phyloP scores from a whole-genome alignment of 768 basidiomycete species.

The Serendipita vermifera region DNA sequence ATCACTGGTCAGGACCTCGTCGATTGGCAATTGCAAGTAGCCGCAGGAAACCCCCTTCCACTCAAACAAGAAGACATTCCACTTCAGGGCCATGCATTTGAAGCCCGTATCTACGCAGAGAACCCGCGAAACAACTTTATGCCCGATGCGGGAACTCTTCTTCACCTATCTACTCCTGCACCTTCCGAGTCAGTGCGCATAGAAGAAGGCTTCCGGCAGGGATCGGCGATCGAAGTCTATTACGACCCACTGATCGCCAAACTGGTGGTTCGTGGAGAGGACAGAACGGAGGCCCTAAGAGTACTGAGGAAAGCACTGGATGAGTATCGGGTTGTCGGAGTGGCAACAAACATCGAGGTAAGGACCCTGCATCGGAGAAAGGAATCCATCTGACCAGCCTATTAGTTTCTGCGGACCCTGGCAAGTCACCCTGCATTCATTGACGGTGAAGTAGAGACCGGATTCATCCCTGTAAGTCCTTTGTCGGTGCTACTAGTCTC shows the following conservation, averaged over 20 bases:
- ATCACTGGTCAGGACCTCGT: conserved; percentile 88
- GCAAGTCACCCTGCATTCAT: conserved; percentile 70
- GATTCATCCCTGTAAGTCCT: conserved; percentile 67
- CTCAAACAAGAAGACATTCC: conserved; percentile 66
- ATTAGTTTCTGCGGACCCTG: conserved; percentile 53
- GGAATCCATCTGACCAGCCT: not conserved
- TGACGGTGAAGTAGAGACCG: conserved; percentile 72
- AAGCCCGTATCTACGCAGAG: conserved; percentile 92
- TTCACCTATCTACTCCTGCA: conserved; percentile 68
- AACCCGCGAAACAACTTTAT: conserved; percentile 88
- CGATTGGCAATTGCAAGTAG: conserved; percentile 88
- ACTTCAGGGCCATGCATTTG: conserved; percentile 84
- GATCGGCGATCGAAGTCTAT: conserved; percentile 71
- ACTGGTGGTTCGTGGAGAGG: conserved; percentile 75
- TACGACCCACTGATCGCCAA: conserved; percentile 92
- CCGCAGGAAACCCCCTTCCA: conserved; percentile 76
- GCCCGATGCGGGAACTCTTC: conserved; percentile 73
- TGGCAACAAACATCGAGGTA: conserved; percentile 73
- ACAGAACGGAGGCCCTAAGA: conserved; percentile 72
- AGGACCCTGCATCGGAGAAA: not conserved
- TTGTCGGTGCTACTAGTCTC: not conserved
- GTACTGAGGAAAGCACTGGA: conserved; percentile 68
- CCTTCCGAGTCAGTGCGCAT: conserved; percentile 63
- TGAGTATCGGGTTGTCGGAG: conserved; percentile 82
- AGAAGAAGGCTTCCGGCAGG: conserved; percentile 77